Evolutionary conservation across 768 basidiomycete species (phyloP).

Genomic region (Xerocomellus dryophilus): DNA sequence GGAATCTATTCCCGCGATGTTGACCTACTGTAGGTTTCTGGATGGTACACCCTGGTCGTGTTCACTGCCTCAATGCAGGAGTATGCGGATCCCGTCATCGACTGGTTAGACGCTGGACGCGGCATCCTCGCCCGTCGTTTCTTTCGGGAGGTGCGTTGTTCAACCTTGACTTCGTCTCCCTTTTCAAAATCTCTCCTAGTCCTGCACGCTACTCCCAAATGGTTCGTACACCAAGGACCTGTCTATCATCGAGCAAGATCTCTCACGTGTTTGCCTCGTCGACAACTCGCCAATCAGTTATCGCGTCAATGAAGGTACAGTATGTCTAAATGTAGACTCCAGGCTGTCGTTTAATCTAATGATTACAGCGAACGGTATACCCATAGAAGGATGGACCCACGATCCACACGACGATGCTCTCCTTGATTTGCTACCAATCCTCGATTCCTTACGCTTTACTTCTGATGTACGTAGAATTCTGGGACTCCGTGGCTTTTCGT

Average conservation of each 20-base stretch:
- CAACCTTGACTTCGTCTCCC: background rate
- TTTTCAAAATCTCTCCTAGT: conserved; percentile 43
- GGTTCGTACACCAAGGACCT: conserved; percentile 96
- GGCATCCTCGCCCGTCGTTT: conserved; percentile 86
- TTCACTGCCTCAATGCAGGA: conserved; percentile 99
- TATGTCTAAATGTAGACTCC: conserved; percentile 2
- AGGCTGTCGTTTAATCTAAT: background rate
- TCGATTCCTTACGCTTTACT: conserved; percentile 95
- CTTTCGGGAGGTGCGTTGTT: conserved; percentile 79
- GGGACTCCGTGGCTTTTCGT: conserved; percentile 61
- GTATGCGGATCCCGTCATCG: conserved; percentile 99
- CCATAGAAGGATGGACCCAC: conserved; percentile 98
- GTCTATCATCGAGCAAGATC: conserved; percentile 80
- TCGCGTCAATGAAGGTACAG: conserved; percentile 85
- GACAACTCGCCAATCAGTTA: conserved; percentile 97
- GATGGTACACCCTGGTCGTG: conserved; percentile 98
- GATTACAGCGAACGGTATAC: conserved; percentile 87
- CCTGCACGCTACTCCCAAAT: conserved; percentile 87
- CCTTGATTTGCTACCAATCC: conserved; percentile 89
- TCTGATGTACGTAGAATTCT: conserved; percentile 91
- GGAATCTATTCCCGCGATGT: background rate
- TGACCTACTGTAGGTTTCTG: conserved; percentile 68
- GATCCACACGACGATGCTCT: conserved; percentile 96
- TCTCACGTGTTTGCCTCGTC: conserved; percentile 89
- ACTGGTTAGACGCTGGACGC: conserved; percentile 95